Conservation (phyloP, 2,329 filamentous ascomycete species). For the Penicillium sp. region DNA sequence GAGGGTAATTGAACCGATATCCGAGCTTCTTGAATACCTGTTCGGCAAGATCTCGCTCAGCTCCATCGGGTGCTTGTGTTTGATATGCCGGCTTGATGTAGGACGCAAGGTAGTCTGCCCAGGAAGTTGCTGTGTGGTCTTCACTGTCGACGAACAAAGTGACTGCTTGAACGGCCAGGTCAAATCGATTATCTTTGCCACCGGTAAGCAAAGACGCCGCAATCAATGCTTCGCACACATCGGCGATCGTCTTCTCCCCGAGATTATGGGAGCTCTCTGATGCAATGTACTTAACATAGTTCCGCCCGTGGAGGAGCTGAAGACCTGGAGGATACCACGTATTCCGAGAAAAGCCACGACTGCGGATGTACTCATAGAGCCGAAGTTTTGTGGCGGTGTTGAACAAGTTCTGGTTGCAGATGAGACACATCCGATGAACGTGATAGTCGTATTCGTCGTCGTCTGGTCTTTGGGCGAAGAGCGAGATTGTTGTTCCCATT, state of each 20-base stretch:
- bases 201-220: conserved; percentile 68
- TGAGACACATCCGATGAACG: conserved; percentile 79
- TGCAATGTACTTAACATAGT: conserved; percentile 46
- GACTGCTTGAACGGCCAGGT: conserved; percentile 56
- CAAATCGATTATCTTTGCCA: conserved; percentile 48
- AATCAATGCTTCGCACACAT: conserved; percentile 91
- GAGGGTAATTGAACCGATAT: conserved; percentile 68
- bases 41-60: conserved; percentile 62
- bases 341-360: conserved; percentile 72
- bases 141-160: conserved; percentile 59
- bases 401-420: conserved; percentile 89
- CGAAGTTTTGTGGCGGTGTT: conserved; percentile 63
- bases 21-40: conserved; percentile 57
- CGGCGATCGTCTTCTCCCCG: conserved; percentile 84
- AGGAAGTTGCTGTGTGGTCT: conserved; percentile 65
- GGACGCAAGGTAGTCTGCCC: conserved; percentile 64
- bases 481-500: conserved; percentile 85
- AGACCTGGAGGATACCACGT: conserved; percentile 85
- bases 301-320: conserved; percentile 67
- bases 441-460: conserved; percentile 83
- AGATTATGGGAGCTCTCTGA: conserved; percentile 56
- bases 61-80: conserved; percentile 54
- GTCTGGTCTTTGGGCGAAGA: conserved; percentile 70
- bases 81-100: conserved; percentile 72
- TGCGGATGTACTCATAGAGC: conserved; percentile 72